A percentile compares a stretch with the other conserved stretches of the same genome.
Evolutionary conservation across 2,329 filamentous ascomycete species (phyloP).

Genomic region (Coniochaeta sp.): DNA sequence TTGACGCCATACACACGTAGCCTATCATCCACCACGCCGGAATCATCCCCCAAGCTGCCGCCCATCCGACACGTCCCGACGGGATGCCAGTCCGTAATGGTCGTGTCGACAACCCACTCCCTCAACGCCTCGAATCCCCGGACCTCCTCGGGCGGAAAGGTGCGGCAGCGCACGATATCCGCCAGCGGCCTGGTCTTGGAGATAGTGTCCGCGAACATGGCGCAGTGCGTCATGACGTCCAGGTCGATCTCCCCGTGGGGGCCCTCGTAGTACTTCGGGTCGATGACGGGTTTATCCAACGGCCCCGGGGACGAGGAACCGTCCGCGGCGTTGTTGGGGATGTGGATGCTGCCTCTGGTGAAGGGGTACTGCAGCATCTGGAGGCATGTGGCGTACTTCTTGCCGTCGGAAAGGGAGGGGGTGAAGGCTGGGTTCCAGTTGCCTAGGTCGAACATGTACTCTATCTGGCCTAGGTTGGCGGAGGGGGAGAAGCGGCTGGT

Average conservation of each 20-base stretch:
- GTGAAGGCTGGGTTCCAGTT: conserved; percentile 35
- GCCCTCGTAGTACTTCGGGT: conserved; percentile 34
- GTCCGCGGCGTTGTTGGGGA: conserved; percentile 16
- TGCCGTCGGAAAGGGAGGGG: conserved; percentile 19
- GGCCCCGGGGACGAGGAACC: conserved; percentile 6
- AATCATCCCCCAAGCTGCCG: conserved; percentile 22
- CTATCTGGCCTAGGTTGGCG: conserved; percentile 34
- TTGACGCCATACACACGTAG: conserved; percentile 39
- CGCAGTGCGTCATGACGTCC: conserved; percentile 10
- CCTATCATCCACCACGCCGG: conserved; percentile 34
- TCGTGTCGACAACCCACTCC: conserved; percentile 11
- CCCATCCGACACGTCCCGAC: conserved; percentile 38
- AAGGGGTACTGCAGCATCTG: conserved; percentile 46
- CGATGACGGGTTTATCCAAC: conserved; percentile 26
- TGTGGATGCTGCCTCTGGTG: conserved; percentile 39
- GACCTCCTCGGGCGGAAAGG: conserved; percentile 6
- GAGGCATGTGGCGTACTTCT: conserved; percentile 40
- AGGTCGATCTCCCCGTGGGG: conserved; percentile 24
- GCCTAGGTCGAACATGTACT: conserved; percentile 41
- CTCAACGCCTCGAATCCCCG: conserved; percentile 6
- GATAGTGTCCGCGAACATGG: conserved; percentile 14
- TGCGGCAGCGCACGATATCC: conserved; percentile 10
- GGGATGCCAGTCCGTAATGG: conserved; percentile 27
- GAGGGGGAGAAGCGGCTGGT: conserved; percentile 23
- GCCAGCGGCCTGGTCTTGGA: conserved; percentile 11